Evolutionary conservation across 2,329 filamentous ascomycete species (phyloP).

Genomic region (Grosmannia clavigera): DNA sequence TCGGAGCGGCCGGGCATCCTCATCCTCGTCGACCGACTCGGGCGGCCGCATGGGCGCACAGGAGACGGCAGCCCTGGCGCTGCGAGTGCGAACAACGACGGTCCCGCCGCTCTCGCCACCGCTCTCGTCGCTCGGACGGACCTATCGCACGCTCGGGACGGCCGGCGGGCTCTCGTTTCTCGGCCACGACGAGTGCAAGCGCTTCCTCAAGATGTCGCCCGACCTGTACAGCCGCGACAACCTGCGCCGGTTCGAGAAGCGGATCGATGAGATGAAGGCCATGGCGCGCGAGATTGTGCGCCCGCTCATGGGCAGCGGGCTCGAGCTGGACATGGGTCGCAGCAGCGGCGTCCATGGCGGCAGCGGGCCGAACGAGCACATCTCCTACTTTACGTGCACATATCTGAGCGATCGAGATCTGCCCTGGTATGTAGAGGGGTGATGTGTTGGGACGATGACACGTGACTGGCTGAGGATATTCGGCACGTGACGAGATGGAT

Average conservation of each 20-base stretch:
- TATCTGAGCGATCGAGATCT: conserved; percentile 35
- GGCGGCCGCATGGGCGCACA: background rate
- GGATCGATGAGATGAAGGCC: conserved; percentile 78
- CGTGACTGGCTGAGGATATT: background rate
- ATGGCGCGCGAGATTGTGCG: conserved; percentile 72
- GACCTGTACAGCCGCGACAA: conserved; percentile 82
- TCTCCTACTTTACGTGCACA: conserved; percentile 40
- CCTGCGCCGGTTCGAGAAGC: conserved; percentile 69
- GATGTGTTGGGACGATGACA: background rate
- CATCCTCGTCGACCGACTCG: conserved; percentile 10
- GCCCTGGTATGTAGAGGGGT: conserved; percentile 28
- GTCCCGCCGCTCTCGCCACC: conserved; percentile 28
- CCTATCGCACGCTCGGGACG: conserved; percentile 66
- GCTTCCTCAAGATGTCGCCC: conserved; percentile 72
- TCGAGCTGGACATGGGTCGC: conserved; percentile 60
- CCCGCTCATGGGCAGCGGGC: conserved; percentile 72
- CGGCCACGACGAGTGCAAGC: conserved; percentile 76
- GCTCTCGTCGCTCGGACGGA: conserved; percentile 51
- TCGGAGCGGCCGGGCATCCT: conserved; percentile 16
- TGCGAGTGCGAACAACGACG: conserved; percentile 16
- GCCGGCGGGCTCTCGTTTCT: conserved; percentile 53
- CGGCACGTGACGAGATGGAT: too few species aligned
- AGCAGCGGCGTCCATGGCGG: conserved; percentile 25
- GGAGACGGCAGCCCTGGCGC: conserved; percentile 3
- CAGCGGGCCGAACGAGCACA: conserved; percentile 23